Evolutionary conservation across 805 yeast genomes (phyloP).

Genomic region (Kurtzmaniella fragi): DNA sequence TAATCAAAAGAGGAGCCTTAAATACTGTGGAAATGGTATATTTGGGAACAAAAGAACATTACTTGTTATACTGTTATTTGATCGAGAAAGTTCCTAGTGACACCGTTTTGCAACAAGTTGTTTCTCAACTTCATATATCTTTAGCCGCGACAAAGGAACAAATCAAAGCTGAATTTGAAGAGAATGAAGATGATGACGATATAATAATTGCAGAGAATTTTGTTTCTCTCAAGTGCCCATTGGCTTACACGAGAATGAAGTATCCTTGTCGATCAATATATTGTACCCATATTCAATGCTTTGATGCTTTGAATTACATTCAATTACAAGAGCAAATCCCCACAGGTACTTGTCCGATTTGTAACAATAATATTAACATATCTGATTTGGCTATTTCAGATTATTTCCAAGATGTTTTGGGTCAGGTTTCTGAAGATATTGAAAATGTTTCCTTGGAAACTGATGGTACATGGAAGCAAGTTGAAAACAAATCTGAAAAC

Average conservation of each 20-base stretch:
- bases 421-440: conserved; percentile 46
- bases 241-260: conserved; percentile 64
- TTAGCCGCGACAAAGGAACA: conserved; percentile 45
- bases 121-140: conserved; percentile 47
- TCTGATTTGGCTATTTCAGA: conserved; percentile 70
- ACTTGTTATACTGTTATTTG: conserved; percentile 51
- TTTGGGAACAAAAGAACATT: conserved; percentile 51
- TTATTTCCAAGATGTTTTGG: conserved; percentile 59
- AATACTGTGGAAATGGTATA: conserved; percentile 52
- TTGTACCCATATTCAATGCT: conserved; percentile 84
- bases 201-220: conserved; percentile 61
- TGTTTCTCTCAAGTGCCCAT: conserved; percentile 72
- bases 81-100: conserved; percentile 38
- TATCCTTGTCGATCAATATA: conserved; percentile 64
- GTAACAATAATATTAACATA: conserved; percentile 49
- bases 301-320: conserved; percentile 73
- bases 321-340: conserved; percentile 75
- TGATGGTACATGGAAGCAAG: conserved; percentile 69
- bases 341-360: conserved; percentile 86
- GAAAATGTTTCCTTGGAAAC: conserved; percentile 63
- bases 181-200: conserved; percentile 61
- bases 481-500: conserved; percentile 12
- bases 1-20: conserved; percentile 19
- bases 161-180: conserved; percentile 28
- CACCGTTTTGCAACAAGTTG: conserved; percentile 13